phyloP scores from a whole-genome alignment of 306 rosid species.

The Abrus precatorius region DNA sequence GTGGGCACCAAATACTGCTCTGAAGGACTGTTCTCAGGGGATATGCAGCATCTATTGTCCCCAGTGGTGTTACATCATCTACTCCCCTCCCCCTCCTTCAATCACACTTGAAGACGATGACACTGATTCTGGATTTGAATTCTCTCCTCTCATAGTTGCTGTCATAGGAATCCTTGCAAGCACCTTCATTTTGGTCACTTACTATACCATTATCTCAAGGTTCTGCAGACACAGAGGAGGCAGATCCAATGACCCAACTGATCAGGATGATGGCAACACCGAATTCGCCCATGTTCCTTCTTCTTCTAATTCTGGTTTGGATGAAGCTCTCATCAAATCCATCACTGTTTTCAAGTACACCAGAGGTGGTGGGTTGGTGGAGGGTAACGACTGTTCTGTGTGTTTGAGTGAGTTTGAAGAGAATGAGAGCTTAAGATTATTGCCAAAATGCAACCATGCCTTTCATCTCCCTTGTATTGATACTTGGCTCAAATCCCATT shows the following conservation, averaged over 20 bases:
- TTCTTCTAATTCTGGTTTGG: constrained; percentile 56
- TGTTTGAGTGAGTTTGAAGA: constrained; percentile 83
- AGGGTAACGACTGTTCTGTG: constrained; percentile 80
- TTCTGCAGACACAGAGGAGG: constrained; percentile 56
- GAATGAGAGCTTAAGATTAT: constrained; percentile 67
- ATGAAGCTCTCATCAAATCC: constrained; percentile 67
- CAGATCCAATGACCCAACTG: neutral
- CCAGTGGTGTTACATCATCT: constrained; percentile 76
- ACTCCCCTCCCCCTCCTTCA: constrained; percentile 82
- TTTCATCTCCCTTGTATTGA: constrained; percentile 90
- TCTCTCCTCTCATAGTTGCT: constrained; percentile 82
- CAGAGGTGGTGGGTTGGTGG: constrained; percentile 59
- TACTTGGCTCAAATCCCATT: constrained; percentile 75
- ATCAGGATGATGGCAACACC: constrained; percentile 6
- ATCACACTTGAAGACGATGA: constrained; percentile 3
- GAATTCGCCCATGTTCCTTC: constrained; percentile 48
- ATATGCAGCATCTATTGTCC: constrained; percentile 86
- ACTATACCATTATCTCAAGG: constrained; percentile 72
- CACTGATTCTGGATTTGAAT: constrained; percentile 45
- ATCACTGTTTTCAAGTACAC: constrained; percentile 66
- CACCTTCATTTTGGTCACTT: constrained; percentile 68
- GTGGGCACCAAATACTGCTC: constrained; percentile 55
- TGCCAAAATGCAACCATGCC: constrained; percentile 84
- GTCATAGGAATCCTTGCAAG: constrained; percentile 75
- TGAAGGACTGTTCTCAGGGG: constrained; percentile 71